Base-by-base conservation (phyloP, 345 rosid species). In the Trapa bicornis region DNA sequence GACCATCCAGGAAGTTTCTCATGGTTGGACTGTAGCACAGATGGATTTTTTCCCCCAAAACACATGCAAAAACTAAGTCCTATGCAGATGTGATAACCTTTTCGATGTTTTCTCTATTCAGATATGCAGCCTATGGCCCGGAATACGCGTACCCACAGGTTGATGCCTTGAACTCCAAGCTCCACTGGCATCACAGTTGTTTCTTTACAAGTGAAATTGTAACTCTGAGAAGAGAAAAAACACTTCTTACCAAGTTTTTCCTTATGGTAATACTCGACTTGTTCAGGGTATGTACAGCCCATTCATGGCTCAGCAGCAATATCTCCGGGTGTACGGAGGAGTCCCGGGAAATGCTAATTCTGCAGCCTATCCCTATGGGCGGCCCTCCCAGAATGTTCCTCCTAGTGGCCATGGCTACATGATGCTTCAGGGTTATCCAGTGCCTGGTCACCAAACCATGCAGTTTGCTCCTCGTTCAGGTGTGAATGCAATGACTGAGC, bases 61-160 rank as follows among this genome's bases (percentile, higher is more conserved):
- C 3, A 17, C 58, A 5, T 53, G 12, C 37, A 6, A 58, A 29
- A 35, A n/a, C 61, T 32, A 32, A 8, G 61, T 56, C 32, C 45
- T 12, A 60, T 56, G n/a, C 32, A 10, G 15, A 71, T 22, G 29
- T 22, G 29, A 22, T 33, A 42, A 62, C 22, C 37, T 69, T 8
- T 60, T 65, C 69, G 67, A 15, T 61, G 69, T 71, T 63, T 37
- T 65, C 62, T 62, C 65, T 47, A 53, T 79, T 80, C 84, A 94
- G 99, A 72, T 88, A 87, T 70, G 67, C 97, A 53, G 73, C 91
- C 37, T 86, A 91, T 67, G 91, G 89, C 67, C 86, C 84, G 66
- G 97, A 94, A 62, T 89, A 86, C 66, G 78, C 84, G 72, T 89
- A 91, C 64, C 84, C 91, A 66, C 99, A 94, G 88, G 91, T 92